Evolutionary conservation across 306 rosid species (phyloP), one percentile per base, ranked within the genome.

Genomic region (Canavalia ensiformis): DNA sequence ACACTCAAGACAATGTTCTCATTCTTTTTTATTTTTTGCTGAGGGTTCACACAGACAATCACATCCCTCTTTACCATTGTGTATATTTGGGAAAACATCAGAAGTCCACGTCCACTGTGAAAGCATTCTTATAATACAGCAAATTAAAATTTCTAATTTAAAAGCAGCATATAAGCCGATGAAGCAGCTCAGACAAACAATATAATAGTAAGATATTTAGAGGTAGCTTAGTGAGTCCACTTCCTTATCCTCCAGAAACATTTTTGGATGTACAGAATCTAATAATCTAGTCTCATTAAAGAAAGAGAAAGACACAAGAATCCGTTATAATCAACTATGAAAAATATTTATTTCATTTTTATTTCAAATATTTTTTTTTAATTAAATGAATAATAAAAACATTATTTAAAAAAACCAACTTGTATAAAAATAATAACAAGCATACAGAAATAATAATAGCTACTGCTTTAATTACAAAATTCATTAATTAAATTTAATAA

Each of bases 181-280:
- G 69, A 18, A 80, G 74, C 12, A 81, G 59, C 35, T 55, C 3
- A 42, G 60, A 6, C 39, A 67, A 31, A 51, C 1, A 54, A 82
- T 9, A 52, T n/a, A 47, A 57, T 46, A 35, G 4, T 37, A 13
- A 41, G 5, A 75, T 42, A 10, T 8, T n/a, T 42, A 67, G 8
- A 59, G 29, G 5, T 72, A 7, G 28, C 37, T 51, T 13, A 7
- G 79, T 6, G 29, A 54, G 39, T 55, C 7, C 77, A 54, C 64
- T 49, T 29, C 70, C 69, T 60, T 46, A 75, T 45, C 62, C 47
- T 62, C 50, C 6, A 18, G 25, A 76, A 46, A 3, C 58, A 59
- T 13, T 62, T 60, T 46, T 59, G 42, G 12, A 56, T 75, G 68
- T 18, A 60, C 51, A 46, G 70, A 75, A 46, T 75, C 80, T 60